These are phyloP conservation scores for Diaporthe sp. DNA, from an alignment of 2,329 filamentous ascomycete genomes.

Conservation along the genomic window DNA sequence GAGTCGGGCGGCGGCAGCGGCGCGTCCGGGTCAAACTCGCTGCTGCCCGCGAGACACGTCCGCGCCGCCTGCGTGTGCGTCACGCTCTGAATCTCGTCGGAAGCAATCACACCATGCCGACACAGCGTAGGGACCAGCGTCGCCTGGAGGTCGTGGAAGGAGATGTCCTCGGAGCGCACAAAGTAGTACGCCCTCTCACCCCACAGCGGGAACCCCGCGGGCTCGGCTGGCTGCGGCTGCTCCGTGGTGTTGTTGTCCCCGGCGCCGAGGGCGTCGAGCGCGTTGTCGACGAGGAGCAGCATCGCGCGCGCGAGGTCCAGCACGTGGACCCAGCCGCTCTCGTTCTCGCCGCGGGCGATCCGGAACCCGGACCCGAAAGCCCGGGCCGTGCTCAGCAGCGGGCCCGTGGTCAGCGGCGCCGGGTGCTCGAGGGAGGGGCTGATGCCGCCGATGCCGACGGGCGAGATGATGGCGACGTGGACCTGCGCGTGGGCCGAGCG, in stretches of 20 bases:
- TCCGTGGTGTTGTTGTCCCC: neutral
- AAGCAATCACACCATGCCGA: constrained; percentile 32
- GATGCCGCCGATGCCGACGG: constrained; percentile 28
- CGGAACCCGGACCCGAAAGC: constrained; percentile 38
- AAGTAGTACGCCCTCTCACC: constrained; percentile 40
- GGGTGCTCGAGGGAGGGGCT: constrained; percentile 34
- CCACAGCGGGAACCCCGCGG: constrained; percentile 34
- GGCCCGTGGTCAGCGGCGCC: constrained; percentile 23
- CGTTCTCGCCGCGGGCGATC: constrained; percentile 37
- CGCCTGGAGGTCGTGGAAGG: constrained; percentile 27
- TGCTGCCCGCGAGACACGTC: neutral
- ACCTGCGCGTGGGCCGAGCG: constrained; percentile 28
- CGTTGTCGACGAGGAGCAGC: constrained; percentile 37
- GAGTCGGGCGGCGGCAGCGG: constrained; percentile 29
- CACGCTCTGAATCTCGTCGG: constrained; percentile 31
- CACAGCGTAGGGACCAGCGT: constrained; percentile 26
- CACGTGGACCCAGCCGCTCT: constrained; percentile 37
- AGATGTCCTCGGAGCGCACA: constrained; percentile 27
- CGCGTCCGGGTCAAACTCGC: constrained; percentile 29
- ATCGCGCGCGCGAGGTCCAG: constrained; percentile 38
- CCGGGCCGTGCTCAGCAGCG: constrained; percentile 21
- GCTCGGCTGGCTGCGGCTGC: constrained; percentile 15
- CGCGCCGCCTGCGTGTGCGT: constrained; percentile 24
- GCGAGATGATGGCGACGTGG: constrained; percentile 40
- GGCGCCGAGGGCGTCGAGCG: constrained; percentile 6